Base-by-base conservation (phyloP, 768 basidiomycete species). In the Auriscalpium orientale region DNA sequence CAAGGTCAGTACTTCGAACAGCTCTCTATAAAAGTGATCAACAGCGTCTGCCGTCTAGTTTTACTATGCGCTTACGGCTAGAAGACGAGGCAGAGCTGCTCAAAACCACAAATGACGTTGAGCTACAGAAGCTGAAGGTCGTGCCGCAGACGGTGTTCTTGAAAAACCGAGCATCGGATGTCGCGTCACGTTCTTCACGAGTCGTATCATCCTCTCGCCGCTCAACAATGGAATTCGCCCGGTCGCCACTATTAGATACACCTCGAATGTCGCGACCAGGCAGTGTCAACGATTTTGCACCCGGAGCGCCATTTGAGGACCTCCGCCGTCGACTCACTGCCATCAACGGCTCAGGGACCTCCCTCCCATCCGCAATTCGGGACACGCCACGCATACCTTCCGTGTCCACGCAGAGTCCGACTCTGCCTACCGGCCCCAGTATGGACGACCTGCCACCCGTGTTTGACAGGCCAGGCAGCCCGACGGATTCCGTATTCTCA, bases 71-170 rank as follows among this genome's bases (percentile, higher is more conserved):
- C 18, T 60, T 83, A 35, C 82, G 72, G 54, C 70, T 76, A 21
- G 87, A 91, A 57, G 78, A 75, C 38, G 87, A 88, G 61, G 70
- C 79, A 0, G 84, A 84, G 18, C 79, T 76, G 56, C 74, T 91
- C 21, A 86, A 82, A 66, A 75, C 81, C 5, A 79, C 76, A 9
- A 81, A 80, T 18, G 81, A 86, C 49, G 76, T 92, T 36, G 88
- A 91, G 56, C 78, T 99, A 43, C 88, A 87, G 63, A 92, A 91
- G 64, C 82, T 98, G 4, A 87, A 87, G 1, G 87, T 95, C 5
- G 89, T 94, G 0, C 92, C 93, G 12, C 91, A 91, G 57, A 97
- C 92, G 0, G 84, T 97, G 18, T 97, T 98, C 70, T 73, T 97
- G 62, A 89, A 80, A 63, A 66, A 79, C n/a, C 72, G 79, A 28